A percentile compares a stretch with the other conserved stretches of the same genome.
Evolutionary conservation across 2,329 filamentous ascomycete species (phyloP).

Genomic region (Aulographum hederae): DNA sequence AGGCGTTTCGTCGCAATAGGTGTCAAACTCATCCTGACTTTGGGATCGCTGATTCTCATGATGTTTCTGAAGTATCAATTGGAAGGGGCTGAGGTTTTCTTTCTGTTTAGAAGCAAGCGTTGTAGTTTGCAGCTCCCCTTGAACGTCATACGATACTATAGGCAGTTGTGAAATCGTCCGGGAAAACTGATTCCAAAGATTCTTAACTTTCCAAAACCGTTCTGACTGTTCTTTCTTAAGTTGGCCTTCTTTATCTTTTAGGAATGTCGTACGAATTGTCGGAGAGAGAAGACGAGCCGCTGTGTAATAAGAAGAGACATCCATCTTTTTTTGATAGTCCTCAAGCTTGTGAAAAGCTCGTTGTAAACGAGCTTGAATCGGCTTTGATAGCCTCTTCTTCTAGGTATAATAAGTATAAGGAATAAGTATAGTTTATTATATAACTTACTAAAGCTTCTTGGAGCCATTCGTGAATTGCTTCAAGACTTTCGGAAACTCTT

Average conservation of each 20-base stretch:
- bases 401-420: too few relatives aligned
- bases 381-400: not conserved
- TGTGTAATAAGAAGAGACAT: slow-evolving; percentile 2
- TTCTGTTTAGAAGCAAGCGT: too few relatives aligned
- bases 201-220: not conserved
- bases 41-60: too few relatives aligned
- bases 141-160: too few relatives aligned
- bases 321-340: slow-evolving; percentile 2
- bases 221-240: not conserved
- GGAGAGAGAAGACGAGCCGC: slow-evolving; percentile 4
- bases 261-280: slow-evolving; percentile 1
- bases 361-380: slow-evolving; percentile 1
- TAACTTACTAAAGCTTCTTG: not conserved
- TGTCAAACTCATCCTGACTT: too few relatives aligned
- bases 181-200: slow-evolving; percentile 3
- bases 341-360: not conserved
- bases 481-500: slow-evolving; percentile 4
- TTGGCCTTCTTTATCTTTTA: slow-evolving; percentile 1
- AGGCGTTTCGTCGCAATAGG: too few relatives aligned
- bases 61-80: too few relatives aligned
- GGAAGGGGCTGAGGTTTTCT: too few relatives aligned
- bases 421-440: not conserved
- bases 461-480: slow-evolving; percentile 1
- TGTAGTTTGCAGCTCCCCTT: too few relatives aligned
- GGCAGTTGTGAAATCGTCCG: too few relatives aligned